Evolutionary conservation across 2,329 filamentous ascomycete species (phyloP).

Genomic region (Chaetomiaceae sp.): DNA sequence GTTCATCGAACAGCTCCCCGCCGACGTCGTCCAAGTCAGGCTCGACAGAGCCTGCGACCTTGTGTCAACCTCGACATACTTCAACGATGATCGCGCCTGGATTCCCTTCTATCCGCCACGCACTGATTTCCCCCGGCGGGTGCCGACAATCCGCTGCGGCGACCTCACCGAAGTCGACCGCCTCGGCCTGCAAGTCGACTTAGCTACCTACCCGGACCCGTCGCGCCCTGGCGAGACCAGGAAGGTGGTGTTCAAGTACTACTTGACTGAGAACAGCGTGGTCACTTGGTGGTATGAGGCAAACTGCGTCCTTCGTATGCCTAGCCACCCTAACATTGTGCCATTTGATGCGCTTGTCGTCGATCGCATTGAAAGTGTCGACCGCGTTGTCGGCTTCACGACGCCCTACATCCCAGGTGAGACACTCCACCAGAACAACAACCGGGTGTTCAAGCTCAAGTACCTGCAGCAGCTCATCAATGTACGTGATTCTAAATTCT

Average conservation of each 20-base stretch:
- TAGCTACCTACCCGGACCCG: slow-evolving; percentile 9
- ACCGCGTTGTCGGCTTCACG: slow-evolving; percentile 35
- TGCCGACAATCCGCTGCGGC: slow-evolving; percentile 9
- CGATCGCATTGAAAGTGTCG: slow-evolving; percentile 29
- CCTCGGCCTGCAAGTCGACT: slow-evolving; percentile 16
- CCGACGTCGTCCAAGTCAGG: slow-evolving; percentile 9
- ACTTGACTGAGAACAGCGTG: slow-evolving; percentile 25
- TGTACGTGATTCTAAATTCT: neutral
- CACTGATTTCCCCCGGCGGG: neutral
- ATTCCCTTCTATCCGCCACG: slow-evolving; percentile 15
- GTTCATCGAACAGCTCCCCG: slow-evolving; percentile 12
- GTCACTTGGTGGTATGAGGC: slow-evolving; percentile 32
- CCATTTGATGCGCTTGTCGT: slow-evolving; percentile 33
- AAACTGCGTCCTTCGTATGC: slow-evolving; percentile 33
- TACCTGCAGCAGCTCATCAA: slow-evolving; percentile 14
- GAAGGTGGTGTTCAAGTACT: slow-evolving; percentile 34
- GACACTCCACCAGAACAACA: slow-evolving; percentile 9
- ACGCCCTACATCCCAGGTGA: slow-evolving; percentile 33
- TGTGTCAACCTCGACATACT: slow-evolving; percentile 8
- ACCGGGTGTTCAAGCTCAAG: slow-evolving; percentile 17
- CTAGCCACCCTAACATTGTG: slow-evolving; percentile 35
- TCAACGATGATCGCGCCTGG: slow-evolving; percentile 5
- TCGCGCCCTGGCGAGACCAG: neutral
- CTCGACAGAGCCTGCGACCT: slow-evolving; percentile 5
- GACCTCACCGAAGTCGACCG: slow-evolving; percentile 17